A percentile compares a stretch with the other conserved stretches of the same genome.
Evolutionary conservation across 148 eudicot genomes (phyloP).

Genomic region (Polygonum maritimum): DNA sequence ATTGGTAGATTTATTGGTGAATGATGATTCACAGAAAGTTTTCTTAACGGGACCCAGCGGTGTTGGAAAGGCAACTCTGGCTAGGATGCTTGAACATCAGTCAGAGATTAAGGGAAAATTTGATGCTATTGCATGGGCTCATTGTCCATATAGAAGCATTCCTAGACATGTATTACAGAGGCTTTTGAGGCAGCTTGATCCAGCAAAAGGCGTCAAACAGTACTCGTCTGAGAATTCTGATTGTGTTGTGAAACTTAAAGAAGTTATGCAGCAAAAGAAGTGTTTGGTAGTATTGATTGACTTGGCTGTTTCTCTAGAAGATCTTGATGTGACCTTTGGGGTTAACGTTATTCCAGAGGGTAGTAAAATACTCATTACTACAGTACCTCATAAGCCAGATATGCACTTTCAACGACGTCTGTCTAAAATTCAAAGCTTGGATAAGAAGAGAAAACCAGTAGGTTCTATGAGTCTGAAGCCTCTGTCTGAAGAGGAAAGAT

Average conservation of each 20-base stretch:
- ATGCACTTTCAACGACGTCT: too few species aligned
- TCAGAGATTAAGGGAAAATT: constrained; percentile 7
- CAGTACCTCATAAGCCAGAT: neutral
- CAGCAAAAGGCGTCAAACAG: neutral
- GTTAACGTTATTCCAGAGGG: constrained; percentile 3
- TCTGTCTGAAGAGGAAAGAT: neutral
- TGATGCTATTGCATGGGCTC: constrained; percentile 18
- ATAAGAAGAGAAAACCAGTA: too few species aligned
- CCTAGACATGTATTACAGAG: neutral
- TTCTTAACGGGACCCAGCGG: constrained; percentile 17
- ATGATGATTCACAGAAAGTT: constrained; percentile 6
- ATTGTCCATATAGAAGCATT: neutral
- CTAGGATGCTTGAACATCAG: constrained; percentile 12
- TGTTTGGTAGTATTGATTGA: constrained; percentile 36
- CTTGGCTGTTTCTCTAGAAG: constrained; percentile 17
- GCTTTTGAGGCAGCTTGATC: neutral
- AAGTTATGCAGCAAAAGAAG: constrained; percentile 16
- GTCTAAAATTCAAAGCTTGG: too few species aligned
- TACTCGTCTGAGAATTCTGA: too few species aligned
- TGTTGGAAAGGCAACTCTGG: constrained; percentile 16
- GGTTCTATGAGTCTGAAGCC: neutral
- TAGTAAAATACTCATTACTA: constrained; percentile 20
- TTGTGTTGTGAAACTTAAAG: neutral
- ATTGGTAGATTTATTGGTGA: constrained; percentile 17
- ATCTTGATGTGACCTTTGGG: neutral